Conservation (phyloP, 331 rosid species). For the Erythrophleum ivorense region DNA sequence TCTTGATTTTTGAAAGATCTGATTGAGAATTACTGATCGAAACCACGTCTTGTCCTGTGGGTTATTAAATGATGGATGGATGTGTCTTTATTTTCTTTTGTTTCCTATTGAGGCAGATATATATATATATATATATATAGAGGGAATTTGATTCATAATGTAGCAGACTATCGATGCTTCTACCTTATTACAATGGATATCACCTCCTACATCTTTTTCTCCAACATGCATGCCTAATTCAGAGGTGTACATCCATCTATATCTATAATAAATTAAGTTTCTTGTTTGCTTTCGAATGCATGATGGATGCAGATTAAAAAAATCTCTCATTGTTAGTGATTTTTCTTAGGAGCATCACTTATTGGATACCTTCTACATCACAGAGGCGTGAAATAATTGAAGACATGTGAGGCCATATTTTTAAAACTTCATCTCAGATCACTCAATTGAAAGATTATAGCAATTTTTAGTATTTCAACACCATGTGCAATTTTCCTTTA, state of each 20-base stretch:
- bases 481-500: too few species aligned
- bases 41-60: neutral
- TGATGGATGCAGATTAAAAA: neutral
- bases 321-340: neutral
- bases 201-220: neutral
- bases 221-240: neutral
- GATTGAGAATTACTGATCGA: neutral
- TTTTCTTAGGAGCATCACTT: neutral
- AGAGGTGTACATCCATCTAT: neutral
- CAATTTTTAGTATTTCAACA: too few species aligned
- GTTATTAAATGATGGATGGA: neutral
- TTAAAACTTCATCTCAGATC: too few species aligned
- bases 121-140: neutral
- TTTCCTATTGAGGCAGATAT: neutral
- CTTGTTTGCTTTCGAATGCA: constrained; percentile 1
- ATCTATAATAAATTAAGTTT: neutral
- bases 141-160: neutral
- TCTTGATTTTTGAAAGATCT: neutral
- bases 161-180: neutral
- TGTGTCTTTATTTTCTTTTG: neutral
- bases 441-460: too few species aligned
- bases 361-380: neutral
- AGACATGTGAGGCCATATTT: too few species aligned
- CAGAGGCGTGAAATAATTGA: too few species aligned
- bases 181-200: neutral